A percentile compares a stretch with the other conserved stretches of the same genome.
Conservation (phyloP, 306 rosid genomes). For the Malus orientalis region DNA sequence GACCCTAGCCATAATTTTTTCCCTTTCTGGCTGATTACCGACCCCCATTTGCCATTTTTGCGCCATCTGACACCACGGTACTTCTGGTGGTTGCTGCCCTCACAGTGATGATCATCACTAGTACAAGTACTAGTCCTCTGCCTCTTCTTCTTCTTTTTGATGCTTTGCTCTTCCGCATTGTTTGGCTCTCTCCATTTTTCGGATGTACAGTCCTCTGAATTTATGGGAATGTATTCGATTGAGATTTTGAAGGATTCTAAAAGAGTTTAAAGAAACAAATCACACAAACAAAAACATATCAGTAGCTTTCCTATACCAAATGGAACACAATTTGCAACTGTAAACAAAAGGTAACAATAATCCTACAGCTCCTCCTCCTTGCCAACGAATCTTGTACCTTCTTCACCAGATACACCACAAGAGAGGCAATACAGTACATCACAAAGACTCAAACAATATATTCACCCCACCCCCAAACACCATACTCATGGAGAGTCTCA, state of each 20-base stretch:
- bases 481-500: not conserved
- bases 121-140: slow-evolving; percentile 3
- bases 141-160: slow-evolving; percentile 34
- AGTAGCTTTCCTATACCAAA: not conserved
- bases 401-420: not conserved
- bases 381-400: not conserved
- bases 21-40: slow-evolving; percentile 74
- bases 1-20: slow-evolving; percentile 92
- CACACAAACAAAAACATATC: not conserved
- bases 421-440: not conserved
- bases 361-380: not conserved
- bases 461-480: not conserved
- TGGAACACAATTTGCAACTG: not conserved
- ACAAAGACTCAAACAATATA: not conserved
- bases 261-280: not conserved
- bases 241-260: not conserved
- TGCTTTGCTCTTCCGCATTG: slow-evolving; percentile 14
- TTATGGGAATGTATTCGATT: not conserved
- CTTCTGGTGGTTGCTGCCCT: slow-evolving; percentile 31
- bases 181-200: slow-evolving; percentile 3
- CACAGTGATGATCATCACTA: slow-evolving; percentile 1
- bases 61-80: slow-evolving; percentile 77
- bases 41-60: slow-evolving; percentile 80
- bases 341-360: not conserved
- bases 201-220: not conserved